Evolutionary conservation across 2,329 filamentous ascomycete species (phyloP), one percentile per base, ranked within the genome.

Genomic region (Xylaria sp.): DNA sequence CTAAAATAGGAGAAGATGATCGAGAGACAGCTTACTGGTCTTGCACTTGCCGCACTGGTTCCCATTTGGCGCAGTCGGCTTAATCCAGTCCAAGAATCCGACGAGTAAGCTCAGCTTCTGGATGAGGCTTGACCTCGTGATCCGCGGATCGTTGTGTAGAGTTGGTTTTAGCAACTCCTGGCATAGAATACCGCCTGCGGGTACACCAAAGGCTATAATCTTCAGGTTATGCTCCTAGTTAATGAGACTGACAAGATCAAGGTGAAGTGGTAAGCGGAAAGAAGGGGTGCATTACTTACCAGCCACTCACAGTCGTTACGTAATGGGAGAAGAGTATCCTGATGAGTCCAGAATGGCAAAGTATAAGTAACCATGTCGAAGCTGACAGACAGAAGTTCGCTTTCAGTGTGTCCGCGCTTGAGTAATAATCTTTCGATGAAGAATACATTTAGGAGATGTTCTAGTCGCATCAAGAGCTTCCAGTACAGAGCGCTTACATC

Each of bases 391-490:
- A 87, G 75, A 10, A 86, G 76, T 15, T 82, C 78, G 0, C 80
- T 80, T 9, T 81, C 77, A 9, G 81, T 72, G 13, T 81, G 76
- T 0, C 81, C 80, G 2, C 78, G 76, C 20, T 85, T 87, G 25
- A 86, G 80, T 9, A 90, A 77, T 0, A 90, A 81, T 18, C 89
- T 81, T 65, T 90, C 86, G 6, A 89, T 79, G 10, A 90, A 83
- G 66, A 91, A 89, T 2, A 87, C 79, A 48, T 89, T 89, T 51
- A 89, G 85, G 0, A 89, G 77, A 55, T 87, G 83, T 25, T 85
- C 82, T 2, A 88, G 80, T 2, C 81, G 80, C 0, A 87, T 76
- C 1, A 89, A 75, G 15, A 86, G 81, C 1, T 84, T 79, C 5
- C 80, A 79, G 61, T 85, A 85, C 0, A 86, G 69, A 0, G 76